Base-by-base conservation (phyloP, 129 eudicot genomes). In the Lactuca sativa region DNA sequence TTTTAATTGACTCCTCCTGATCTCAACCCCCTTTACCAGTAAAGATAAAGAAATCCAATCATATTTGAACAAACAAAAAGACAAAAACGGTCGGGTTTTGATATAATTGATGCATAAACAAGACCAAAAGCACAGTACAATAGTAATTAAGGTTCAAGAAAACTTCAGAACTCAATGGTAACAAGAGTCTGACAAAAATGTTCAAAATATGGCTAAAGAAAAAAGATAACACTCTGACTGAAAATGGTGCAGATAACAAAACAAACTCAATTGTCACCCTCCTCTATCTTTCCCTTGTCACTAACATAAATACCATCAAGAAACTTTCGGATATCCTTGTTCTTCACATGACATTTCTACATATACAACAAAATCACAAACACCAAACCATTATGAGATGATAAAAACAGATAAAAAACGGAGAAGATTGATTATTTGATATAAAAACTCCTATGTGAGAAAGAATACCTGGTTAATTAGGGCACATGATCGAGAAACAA, bases 341-440 rank as follows among this genome's bases (percentile, higher is more conserved):
- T 90, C 84, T 90, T 90, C 54, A 86, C 97, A 37, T 90, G 97
- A 51, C 97, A 90, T 86, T 90, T 90, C 97, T 88, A 90, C 73
- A 56, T 7, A 63, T 34, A 71, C 7, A 72, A 47, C 30, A 25
- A 25, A 25, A 25, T 21, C 21, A 76, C 34, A 34, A 9, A 52
- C 13, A 62, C 0, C 3, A 4, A 14, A 49, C 56, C 59, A 49
- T 58, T 4, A 55, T 0, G 0, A 7, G 3, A 53, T 4, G 3
- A 17, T 6, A 12, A 4, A 14, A 7, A 21, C 2, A 40, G 4
- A 36, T 5, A 38, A 60, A 68, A 40, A 76, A 1, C 0, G 9
- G 11, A 59, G 2, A 14, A 14, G 9, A n/a, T 9, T 2, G 12
- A 51, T 12, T 1, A 10, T 15, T 14, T 13, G 10, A 62, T 10